phyloP scores from a whole-genome alignment of 176 grass and related monocot species.

The Pontederia paniculata region DNA sequence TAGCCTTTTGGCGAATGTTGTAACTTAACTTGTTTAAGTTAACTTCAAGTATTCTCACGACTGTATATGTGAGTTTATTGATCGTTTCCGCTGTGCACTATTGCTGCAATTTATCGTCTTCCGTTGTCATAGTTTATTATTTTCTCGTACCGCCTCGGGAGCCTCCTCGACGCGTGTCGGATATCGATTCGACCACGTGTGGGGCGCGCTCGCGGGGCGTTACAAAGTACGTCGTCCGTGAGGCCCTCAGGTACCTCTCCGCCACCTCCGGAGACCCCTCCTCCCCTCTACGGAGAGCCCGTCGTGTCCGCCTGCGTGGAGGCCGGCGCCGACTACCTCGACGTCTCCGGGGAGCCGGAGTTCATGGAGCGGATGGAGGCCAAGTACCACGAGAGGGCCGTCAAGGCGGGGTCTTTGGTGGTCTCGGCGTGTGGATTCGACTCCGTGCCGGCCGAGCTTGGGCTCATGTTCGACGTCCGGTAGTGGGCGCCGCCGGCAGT shows the following conservation, averaged over 20 bases:
- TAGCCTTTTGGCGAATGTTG: no score
- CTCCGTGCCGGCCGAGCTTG: conserved; percentile 66
- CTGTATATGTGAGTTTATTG: no score
- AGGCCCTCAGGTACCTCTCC: conserved; percentile 59
- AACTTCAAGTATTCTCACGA: no score
- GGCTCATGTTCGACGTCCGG: conserved; percentile 52
- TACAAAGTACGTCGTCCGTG: no score
- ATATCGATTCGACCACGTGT: no score
- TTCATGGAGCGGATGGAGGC: conserved; percentile 75
- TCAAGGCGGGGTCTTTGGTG: conserved; percentile 39
- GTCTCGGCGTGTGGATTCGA: conserved; percentile 78
- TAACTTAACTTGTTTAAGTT: no score
- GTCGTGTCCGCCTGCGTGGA: conserved; percentile 51
- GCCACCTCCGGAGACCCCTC: conserved; percentile 16
- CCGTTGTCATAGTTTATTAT: no score
- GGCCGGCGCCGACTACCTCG: conserved; percentile 59
- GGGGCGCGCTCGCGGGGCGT: no score
- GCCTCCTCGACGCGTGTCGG: no score
- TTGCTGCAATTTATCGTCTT: no score
- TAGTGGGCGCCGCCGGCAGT: conserved; percentile 48
- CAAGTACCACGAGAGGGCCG: conserved; percentile 43
- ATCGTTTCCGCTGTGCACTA: no score
- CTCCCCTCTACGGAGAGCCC: conserved; percentile 39
- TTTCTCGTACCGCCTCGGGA: no score
- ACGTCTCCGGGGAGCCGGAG: conserved; percentile 78